These are phyloP conservation scores for Eucalyptus erythrocorys DNA, from an alignment of 345 rosid genomes.

Conservation along the genomic window DNA sequence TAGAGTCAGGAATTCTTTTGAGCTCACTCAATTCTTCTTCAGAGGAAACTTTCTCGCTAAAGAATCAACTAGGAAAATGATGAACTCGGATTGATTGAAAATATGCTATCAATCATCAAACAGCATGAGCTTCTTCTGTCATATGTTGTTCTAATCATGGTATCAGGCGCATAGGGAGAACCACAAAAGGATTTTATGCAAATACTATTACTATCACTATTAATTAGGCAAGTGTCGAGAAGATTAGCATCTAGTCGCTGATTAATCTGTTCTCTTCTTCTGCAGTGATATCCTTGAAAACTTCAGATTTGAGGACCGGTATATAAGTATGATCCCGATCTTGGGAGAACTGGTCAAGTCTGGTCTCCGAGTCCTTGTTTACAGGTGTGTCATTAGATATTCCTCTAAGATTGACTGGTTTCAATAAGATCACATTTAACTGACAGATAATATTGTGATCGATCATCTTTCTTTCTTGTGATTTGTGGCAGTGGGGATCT, in stretches of 20 bases:
- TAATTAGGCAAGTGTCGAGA: background rate
- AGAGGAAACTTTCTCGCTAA: background rate
- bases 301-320: background rate
- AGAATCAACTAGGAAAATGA: background rate
- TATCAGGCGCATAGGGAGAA: background rate
- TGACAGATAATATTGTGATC: background rate
- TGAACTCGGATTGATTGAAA: background rate
- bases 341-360: constrained; percentile 16
- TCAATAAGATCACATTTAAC: background rate
- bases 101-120: background rate
- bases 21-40: background rate
- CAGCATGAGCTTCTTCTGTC: background rate
- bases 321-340: constrained; percentile 7
- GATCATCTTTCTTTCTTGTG: background rate
- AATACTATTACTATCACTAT: background rate
- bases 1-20: background rate
- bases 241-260: background rate
- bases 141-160: background rate
- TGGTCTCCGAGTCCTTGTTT: constrained; percentile 10
- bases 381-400: background rate
- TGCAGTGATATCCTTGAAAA: background rate
- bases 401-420: background rate
- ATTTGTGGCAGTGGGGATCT: constrained; percentile 7
- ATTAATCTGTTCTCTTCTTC: background rate
- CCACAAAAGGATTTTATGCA: background rate